Base-by-base conservation (phyloP, 2,329 filamentous ascomycete species). In the Aspergillus intermedius region DNA sequence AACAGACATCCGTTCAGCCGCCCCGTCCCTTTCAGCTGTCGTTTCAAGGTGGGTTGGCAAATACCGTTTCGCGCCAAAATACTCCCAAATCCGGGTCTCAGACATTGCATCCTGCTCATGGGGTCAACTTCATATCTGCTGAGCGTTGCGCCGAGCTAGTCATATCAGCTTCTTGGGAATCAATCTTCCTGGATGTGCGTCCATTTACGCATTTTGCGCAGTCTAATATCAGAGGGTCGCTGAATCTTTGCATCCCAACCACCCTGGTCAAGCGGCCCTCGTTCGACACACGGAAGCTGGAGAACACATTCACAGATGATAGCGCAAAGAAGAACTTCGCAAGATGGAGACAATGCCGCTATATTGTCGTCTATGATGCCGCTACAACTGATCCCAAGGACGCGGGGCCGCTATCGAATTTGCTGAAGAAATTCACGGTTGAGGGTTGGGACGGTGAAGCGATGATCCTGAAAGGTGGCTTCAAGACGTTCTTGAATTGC, bases 201-300 rank as follows among this genome's bases (percentile, higher is more conserved):
- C 90, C 94, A 0, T 88, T 85, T 23, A 89, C 90, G 17, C 88
- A 91, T 56, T 96, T 86, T 62, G 79, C 83, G 1, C 77, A 81
- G 42, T 84, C 87, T 19, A 82, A 87, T 25, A 87, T 97, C 47
- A 73, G 77, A 44, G 84, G 85, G n/a, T 88, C 91, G 0, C 72
- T 98, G 28, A 97, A 94, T 63, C 75, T 98, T 4, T 97, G 93
- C 63, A 95, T 97, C 52, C 93, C 93, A 0, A 97, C 93, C 0
- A 97, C 91, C 0, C 74, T 98, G 12, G 72, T 98, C 15, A 97
- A 97, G 69, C 79, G 93, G 44, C 84, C 88, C 0, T 94, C 90
- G 0, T 97, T 94, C 69, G 91, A 91, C 58, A 80, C 95, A 10
- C 78, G 90, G 53, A 96, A 94, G 64, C 75, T 98, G 28, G 82